Evolutionary conservation across 305 asterid genomes (phyloP).

Genomic region (Fraxinus ornus): DNA sequence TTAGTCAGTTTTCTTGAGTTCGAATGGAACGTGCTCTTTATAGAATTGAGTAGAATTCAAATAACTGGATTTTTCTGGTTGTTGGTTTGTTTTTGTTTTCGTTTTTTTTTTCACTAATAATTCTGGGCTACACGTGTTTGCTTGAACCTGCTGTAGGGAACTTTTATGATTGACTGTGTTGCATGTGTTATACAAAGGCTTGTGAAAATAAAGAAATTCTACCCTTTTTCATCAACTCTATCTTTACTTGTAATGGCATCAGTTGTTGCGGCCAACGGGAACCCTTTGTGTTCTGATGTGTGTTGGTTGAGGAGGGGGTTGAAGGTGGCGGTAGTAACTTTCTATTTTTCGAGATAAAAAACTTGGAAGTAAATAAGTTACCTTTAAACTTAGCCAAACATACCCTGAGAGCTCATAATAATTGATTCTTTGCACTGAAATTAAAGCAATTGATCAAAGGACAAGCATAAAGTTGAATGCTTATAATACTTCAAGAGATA

Average conservation of each 20-base stretch:
- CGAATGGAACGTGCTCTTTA: not conserved
- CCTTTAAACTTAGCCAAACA: not conserved
- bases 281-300: not conserved
- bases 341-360: not conserved
- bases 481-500: not conserved
- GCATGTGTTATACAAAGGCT: not conserved
- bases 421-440: not conserved
- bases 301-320: not conserved
- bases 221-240: not conserved
- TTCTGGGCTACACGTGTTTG: not conserved
- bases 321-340: not conserved
- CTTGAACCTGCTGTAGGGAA: not conserved
- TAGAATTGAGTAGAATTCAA: not conserved
- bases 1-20: slow-evolving; percentile 13
- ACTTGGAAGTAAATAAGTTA: not conserved
- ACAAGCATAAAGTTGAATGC: not conserved
- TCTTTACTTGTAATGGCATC: not conserved
- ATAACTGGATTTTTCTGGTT: not conserved
- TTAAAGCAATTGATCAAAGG: not conserved
- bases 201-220: not conserved
- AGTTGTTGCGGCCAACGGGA: not conserved
- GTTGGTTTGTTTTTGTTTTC: not conserved
- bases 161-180: not conserved
- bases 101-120: not conserved
- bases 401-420: not conserved